Base-by-base conservation (phyloP, 2,329 filamentous ascomycete genomes). In the Aureobasidium sp. region DNA sequence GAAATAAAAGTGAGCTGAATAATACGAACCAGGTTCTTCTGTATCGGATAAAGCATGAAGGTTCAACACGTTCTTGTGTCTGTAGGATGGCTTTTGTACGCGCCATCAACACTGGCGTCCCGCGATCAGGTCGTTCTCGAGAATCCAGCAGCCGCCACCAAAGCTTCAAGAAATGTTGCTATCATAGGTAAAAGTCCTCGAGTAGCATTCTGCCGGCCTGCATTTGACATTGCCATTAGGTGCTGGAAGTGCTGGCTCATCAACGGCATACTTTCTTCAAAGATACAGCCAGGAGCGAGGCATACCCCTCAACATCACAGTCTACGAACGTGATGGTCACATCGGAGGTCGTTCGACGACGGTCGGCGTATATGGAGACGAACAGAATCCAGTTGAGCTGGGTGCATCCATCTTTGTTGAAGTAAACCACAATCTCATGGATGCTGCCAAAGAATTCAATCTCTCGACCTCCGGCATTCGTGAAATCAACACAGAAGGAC, bases 371-470 rank as follows among this genome's bases (percentile, higher is more conserved):
- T 93, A 88, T 71, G 82, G 84, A 66, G 81, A 93, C 68, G 79
- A 86, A 1, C 66, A 77, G 0, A 78, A 86, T 42, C 88, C 88
- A 1, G 52, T 56, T 44, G 94, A 99, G 73, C 80, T 97, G 0
- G 94, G 94, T 17, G 94, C 89, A 12, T 93, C 88, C 64, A 96
- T 97, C 68, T 99, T 97, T 71, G 90, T 97, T 48, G 74, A 87
- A 53, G 83, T 88, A 47, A 99, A 97, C 71, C 79, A 85, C 42
- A 96, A 96, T 69, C 82, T 99, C 42, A 84, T 87, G 68, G 86
- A 89, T 61, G 88, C 91, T 0, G 86, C 84, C 8, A 76, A 82
- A 36, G 80, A 84, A 15, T 91, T 96, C 70, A 84, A 84, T n/a
- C 84, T 99, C 3, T 76, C 78, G 0, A 76, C 84, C 2, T 66